Conservation (phyloP, 192 early-diverging fungal genomes). For the Lobosporangium transversale region DNA sequence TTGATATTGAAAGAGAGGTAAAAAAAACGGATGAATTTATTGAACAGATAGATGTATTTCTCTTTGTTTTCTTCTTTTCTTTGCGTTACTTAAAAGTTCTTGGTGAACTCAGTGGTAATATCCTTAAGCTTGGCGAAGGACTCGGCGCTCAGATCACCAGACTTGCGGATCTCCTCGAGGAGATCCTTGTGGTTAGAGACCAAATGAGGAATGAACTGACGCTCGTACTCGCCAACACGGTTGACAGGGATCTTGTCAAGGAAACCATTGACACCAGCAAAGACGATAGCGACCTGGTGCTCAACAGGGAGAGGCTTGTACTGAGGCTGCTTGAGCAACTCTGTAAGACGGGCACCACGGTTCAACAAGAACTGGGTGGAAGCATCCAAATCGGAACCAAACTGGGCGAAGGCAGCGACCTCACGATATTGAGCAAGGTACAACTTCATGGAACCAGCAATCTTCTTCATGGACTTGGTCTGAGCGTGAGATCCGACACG, state of each 20-base stretch:
- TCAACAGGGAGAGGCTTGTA: conserved; percentile 96
- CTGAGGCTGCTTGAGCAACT: conserved; percentile 99
- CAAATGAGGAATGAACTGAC: conserved; percentile 88
- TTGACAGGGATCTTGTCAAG: conserved; percentile 97
- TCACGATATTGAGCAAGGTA: conserved; percentile 99
- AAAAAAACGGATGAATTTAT: too few species aligned
- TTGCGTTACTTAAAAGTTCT: conserved; percentile 69
- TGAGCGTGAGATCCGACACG: conserved; percentile 99
- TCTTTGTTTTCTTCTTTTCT: neutral
- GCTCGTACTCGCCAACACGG: conserved; percentile 95
- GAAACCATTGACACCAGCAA: conserved; percentile 99
- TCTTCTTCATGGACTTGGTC: conserved; percentile 99
- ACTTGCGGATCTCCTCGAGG: conserved; percentile 89
- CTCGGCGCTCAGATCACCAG: conserved; percentile 88
- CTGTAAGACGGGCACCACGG: conserved; percentile 99
- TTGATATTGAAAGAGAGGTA: too few species aligned
- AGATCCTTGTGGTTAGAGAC: conserved; percentile 89
- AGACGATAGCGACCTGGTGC: conserved; percentile 98
- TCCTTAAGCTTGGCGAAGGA: conserved; percentile 93
- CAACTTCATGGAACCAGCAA: conserved; percentile 99
- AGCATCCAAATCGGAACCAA: conserved; percentile 99
- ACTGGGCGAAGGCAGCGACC: conserved; percentile 99
- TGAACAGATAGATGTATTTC: too few species aligned
- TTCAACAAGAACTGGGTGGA: conserved; percentile 99
- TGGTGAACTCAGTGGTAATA: conserved; percentile 81